These are phyloP conservation scores for Mycogone perniciosa DNA, from an alignment of 2,329 filamentous ascomycete species.

Conservation along the genomic window DNA sequence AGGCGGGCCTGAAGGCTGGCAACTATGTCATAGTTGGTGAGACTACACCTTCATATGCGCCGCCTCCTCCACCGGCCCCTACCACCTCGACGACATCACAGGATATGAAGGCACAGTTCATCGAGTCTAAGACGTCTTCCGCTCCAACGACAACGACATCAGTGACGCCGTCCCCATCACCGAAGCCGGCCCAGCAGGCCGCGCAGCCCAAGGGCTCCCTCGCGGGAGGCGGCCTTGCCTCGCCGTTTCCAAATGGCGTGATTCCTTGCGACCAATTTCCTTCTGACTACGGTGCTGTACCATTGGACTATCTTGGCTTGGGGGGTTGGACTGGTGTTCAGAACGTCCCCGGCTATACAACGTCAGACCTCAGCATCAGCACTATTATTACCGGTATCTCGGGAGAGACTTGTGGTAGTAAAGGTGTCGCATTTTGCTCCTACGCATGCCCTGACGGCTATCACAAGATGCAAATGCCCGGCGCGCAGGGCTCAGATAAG, in stretches of 20 bases:
- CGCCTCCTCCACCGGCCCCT: slow-evolving; percentile 34
- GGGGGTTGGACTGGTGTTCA: slow-evolving; percentile 80
- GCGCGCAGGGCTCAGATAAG: slow-evolving; percentile 65
- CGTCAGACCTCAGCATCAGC: slow-evolving; percentile 48
- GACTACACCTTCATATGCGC: slow-evolving; percentile 45
- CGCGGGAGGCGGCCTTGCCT: slow-evolving; percentile 48
- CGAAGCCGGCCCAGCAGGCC: slow-evolving; percentile 18
- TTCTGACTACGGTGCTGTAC: slow-evolving; percentile 69
- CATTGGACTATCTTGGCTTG: slow-evolving; percentile 61
- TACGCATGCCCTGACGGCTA: slow-evolving; percentile 90
- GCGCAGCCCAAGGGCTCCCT: slow-evolving; percentile 12
- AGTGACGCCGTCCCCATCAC: slow-evolving; percentile 20
- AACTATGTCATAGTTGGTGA: slow-evolving; percentile 61
- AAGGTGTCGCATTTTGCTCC: slow-evolving; percentile 67
- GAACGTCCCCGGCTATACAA: slow-evolving; percentile 46
- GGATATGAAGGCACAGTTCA: slow-evolving; percentile 41
- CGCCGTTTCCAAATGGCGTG: slow-evolving; percentile 68
- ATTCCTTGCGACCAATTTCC: slow-evolving; percentile 70
- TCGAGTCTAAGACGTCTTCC: slow-evolving; percentile 29
- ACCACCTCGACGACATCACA: slow-evolving; percentile 27
- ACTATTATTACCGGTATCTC: slow-evolving; percentile 58
- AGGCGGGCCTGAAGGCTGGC: slow-evolving; percentile 64
- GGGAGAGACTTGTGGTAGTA: slow-evolving; percentile 50
- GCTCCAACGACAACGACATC: slow-evolving; percentile 7
- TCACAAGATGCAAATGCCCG: slow-evolving; percentile 87